Base-by-base conservation (phyloP, 2,329 filamentous ascomycete genomes). In the Aureobasidium sp. region DNA sequence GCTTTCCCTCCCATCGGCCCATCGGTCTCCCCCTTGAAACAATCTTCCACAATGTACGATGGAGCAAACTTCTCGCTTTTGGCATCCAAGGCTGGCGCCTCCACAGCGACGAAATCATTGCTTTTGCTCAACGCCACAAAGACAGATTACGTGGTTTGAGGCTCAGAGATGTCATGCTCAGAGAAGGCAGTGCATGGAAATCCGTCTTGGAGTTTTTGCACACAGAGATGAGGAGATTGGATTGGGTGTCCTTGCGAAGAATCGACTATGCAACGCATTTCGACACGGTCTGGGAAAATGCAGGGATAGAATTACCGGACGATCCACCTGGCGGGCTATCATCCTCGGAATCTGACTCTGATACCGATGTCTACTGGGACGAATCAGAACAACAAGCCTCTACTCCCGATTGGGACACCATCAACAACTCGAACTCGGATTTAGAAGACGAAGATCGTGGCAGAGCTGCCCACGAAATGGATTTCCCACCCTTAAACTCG, bases 41-140 rank as follows among this genome's bases (percentile, higher is more conserved):
- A 6, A 76, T 88, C 27, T 87, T 89, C 68, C 84, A 88, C 67
- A 74, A 82, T 62, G 78, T 85, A 8, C 77, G 78, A 47, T 87
- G 84, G 83, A 78, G 81, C 15, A 82, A 81, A 37, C 74, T 89
- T 5, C 78, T 83, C 37, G 83, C 84, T 1, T 82, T 88, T 61
- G 85, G 85, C 1, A 81, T 89, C 24, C 84, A 87, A 65, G 81
- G 82, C 15, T 88, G 86, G 86, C 78, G 79, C 45, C 72, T 88
- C 3, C 74, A 81, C 49, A 79, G 81, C 1, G 77, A 81, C 1
- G 86, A 89, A 67, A 83, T 89, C 54, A 82, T 85, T 49, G 73
- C 72, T 0, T 72, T 88, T 6, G 77, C 82, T 2, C 74, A 77
- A 33, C 78, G 84, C 42, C 84, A 88, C 67, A 75, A 77, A 54